A percentile compares a stretch with the other conserved stretches of the same genome.
Conservation (phyloP, 352 stramenopile genomes). For the Elongisporangium prolatum region DNA sequence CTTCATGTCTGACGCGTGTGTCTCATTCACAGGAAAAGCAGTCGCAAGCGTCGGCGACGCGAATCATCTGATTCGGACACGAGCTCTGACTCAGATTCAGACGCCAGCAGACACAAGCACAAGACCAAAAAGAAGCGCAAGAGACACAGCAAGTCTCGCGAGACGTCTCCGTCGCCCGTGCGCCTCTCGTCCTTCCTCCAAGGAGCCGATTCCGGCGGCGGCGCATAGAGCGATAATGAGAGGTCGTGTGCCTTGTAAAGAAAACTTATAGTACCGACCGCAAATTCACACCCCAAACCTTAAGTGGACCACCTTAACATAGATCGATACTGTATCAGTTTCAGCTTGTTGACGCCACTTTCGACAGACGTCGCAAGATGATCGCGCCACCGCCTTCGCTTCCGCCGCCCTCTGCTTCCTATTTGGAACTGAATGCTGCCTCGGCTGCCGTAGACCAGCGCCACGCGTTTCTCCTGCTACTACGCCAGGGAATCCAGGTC, state of each 20-base stretch:
- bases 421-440: neutral
- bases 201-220: conserved; percentile 24
- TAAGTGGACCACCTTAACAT: conserved; percentile 5
- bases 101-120: conserved; percentile 25
- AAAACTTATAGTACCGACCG: neutral
- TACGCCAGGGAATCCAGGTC: conserved; percentile 55
- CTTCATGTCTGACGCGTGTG: too few relatives aligned
- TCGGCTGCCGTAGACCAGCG: conserved; percentile 2
- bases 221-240: conserved; percentile 1
- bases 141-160: conserved; percentile 41
- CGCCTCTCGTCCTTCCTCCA: conserved; percentile 92
- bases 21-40: conserved; percentile 40
- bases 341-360: neutral
- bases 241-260: neutral
- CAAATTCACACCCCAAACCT: neutral
- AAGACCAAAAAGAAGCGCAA: conserved; percentile 45
- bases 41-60: conserved; percentile 45
- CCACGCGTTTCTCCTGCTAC: conserved; percentile 42
- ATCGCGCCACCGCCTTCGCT: neutral
- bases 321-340: neutral
- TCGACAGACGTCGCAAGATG: conserved; percentile 13
- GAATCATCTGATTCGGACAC: conserved; percentile 41
- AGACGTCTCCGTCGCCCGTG: conserved; percentile 55
- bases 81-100: conserved; percentile 21
- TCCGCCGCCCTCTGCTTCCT: neutral